Evolutionary conservation across 352 stramenopile genomes (phyloP).

Genomic region (Globisporangium cylindrosporum): DNA sequence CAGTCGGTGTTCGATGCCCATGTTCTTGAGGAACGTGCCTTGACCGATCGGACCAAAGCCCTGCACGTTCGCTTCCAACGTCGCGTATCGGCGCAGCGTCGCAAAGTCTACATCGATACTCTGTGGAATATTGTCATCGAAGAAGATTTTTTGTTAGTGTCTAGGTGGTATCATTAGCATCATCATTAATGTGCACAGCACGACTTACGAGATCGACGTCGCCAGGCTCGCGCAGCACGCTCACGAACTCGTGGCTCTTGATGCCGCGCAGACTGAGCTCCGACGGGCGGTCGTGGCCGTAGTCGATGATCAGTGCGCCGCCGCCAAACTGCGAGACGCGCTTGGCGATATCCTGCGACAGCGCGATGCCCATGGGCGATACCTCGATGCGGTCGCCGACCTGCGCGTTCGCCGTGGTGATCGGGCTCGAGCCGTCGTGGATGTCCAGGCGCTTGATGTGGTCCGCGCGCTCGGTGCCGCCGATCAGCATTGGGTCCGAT

Average conservation of each 20-base stretch:
- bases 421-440: constrained; percentile 32
- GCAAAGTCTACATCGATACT: constrained; percentile 90
- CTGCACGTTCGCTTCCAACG: constrained; percentile 46
- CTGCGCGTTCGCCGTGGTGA: constrained; percentile 54
- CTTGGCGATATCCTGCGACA: constrained; percentile 91
- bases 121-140: constrained; percentile 15
- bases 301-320: constrained; percentile 93
- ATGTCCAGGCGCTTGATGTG: constrained; percentile 54
- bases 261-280: constrained; percentile 92
- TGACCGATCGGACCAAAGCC: constrained; percentile 90
- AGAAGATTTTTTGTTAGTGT: neutral
- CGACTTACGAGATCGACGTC: constrained; percentile 86
- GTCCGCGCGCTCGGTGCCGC: constrained; percentile 12
- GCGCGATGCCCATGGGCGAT: constrained; percentile 88
- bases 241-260: constrained; percentile 93
- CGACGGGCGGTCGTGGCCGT: constrained; percentile 90
- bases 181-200: constrained; percentile 26
- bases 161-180: constrained; percentile 9
- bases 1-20: constrained; percentile 93
- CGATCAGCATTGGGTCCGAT: neutral
- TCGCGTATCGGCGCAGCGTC: constrained; percentile 70
- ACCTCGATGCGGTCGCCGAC: constrained; percentile 92
- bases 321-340: constrained; percentile 82
- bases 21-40: constrained; percentile 92
- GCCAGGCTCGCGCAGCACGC: constrained; percentile 88